A percentile compares a stretch with the other conserved stretches of the same genome.
Evolutionary conservation across 306 rosid species (phyloP).

Genomic region (Erythrophleum fordii): DNA sequence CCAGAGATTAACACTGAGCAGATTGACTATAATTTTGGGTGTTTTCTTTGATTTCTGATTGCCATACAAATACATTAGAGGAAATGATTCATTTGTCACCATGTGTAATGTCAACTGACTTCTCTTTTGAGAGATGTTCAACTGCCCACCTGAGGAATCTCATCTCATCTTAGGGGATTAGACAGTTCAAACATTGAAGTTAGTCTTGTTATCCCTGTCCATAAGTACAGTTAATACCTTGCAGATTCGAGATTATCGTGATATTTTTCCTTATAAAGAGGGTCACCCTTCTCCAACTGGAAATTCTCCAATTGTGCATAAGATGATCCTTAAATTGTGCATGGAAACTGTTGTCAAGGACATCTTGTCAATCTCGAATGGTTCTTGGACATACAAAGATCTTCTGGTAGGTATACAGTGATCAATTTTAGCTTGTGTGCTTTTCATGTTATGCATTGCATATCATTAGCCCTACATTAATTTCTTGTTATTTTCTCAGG

Average conservation of each 20-base stretch:
- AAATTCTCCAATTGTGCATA: slow-evolving; percentile 38
- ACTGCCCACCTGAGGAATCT: neutral
- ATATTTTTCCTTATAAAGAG: slow-evolving; percentile 26
- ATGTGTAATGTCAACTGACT: neutral
- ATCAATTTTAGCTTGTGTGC: slow-evolving; percentile 7
- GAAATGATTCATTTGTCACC: neutral
- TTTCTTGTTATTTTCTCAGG: slow-evolving; percentile 35
- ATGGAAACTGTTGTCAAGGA: slow-evolving; percentile 53
- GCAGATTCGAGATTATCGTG: slow-evolving; percentile 58
- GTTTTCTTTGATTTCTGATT: neutral
- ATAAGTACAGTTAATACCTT: slow-evolving; percentile 5
- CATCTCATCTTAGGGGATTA: slow-evolving; percentile 1
- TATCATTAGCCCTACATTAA: neutral
- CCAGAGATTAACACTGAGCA: neutral
- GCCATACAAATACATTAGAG: neutral
- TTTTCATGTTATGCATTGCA: slow-evolving; percentile 15
- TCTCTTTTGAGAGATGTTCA: neutral
- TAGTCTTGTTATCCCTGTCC: slow-evolving; percentile 1
- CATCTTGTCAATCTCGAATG: slow-evolving; percentile 39
- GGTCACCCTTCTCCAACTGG: slow-evolving; percentile 11
- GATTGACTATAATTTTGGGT: neutral
- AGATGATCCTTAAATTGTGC: slow-evolving; percentile 38
- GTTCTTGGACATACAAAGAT: slow-evolving; percentile 46
- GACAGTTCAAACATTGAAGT: neutral
- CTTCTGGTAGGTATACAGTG: slow-evolving; percentile 38